phyloP scores from a whole-genome alignment of 2,329 filamentous ascomycete species.

The Bipolaris victoriae region DNA sequence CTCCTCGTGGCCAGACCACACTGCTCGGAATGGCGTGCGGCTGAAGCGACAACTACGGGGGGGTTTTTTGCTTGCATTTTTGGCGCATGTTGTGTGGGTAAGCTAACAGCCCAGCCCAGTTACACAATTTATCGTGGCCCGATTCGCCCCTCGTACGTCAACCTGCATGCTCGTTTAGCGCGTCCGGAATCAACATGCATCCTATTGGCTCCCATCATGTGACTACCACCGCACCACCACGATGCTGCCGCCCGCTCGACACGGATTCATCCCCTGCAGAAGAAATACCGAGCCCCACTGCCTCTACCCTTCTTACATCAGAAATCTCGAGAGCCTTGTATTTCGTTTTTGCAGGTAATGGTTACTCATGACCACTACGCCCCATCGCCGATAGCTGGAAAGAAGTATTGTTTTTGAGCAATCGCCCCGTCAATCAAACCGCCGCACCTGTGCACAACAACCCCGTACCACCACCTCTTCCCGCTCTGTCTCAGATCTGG shows the following conservation, averaged over 20 bases:
- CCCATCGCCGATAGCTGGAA: background rate
- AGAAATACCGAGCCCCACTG: background rate
- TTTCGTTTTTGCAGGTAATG: background rate
- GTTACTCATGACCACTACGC: background rate
- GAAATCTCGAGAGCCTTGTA: background rate
- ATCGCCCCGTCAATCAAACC: background rate
- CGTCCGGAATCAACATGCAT: slow-evolving; percentile 10
- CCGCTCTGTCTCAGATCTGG: slow-evolving; percentile 26
- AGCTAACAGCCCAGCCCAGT: slow-evolving; percentile 19
- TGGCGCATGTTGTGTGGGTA: slow-evolving; percentile 21
- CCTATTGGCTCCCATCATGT: slow-evolving; percentile 28
- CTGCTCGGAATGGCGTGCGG: background rate
- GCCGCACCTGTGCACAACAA: slow-evolving; percentile 6
- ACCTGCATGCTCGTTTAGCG: slow-evolving; percentile 27
- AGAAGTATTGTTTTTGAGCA: background rate
- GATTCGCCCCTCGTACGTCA: slow-evolving; percentile 34
- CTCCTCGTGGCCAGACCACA: background rate
- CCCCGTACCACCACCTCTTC: slow-evolving; percentile 17
- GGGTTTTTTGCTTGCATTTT: slow-evolving; percentile 21
- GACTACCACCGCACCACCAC: slow-evolving; percentile 8
- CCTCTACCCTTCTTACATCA: background rate
- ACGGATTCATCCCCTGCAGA: slow-evolving; percentile 1
- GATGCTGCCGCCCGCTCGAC: slow-evolving; percentile 4
- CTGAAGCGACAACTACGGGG: slow-evolving; percentile 27
- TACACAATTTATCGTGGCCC: slow-evolving; percentile 9